Base-by-base conservation (phyloP, 78 protist species). In the Polysphondylium violaceum region DNA sequence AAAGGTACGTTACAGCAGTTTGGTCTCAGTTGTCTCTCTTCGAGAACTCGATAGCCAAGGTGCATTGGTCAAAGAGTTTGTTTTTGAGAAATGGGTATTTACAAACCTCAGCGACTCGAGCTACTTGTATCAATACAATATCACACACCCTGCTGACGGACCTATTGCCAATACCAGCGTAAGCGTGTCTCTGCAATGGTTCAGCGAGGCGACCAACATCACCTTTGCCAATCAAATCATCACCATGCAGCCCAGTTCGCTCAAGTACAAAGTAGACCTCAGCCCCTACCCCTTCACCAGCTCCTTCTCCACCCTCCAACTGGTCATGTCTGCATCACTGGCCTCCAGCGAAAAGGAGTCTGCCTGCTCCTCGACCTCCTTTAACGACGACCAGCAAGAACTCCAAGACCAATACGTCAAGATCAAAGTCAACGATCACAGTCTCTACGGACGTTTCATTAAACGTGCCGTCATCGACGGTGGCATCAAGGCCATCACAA, bases 1-100 rank as follows among this genome's bases (percentile, higher is more conserved):
- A n/a, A n/a, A n/a, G n/a, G n/a, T n/a, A n/a, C n/a, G n/a, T n/a
- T n/a, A n/a, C n/a, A n/a, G n/a, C n/a, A 53, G 47, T 53, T 16
- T 53, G 6, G 25, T 74, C 16, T 55, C 85, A n/a, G 11, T 76
- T 29, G 60, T 60, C 6, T 41, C 60, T 33, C 35, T 76, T 9
- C 41, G 71, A 63, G 87, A 76, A 60, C 21, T 58, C 27, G 31
- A 8, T 33, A 8, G 1, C 0, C 43, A 76, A 19, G 41, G 27
- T 19, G 2, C 51, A 5, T 19, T 27, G 2, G 60, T 76, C 12
- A 11, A 2, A 9, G 35, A 61, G 33, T 76, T 63, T 41, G 5
- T 25, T 29, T 76, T 76, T 36, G 27, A 31, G 3, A 53, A 44
- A 12, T 76, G 87, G 87, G 43, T 19, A 21, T 44, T 29, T 40